Evolutionary conservation across 1,284 basidiomycete genomes (phyloP).

Genomic region (Trichosporon sp.): DNA sequence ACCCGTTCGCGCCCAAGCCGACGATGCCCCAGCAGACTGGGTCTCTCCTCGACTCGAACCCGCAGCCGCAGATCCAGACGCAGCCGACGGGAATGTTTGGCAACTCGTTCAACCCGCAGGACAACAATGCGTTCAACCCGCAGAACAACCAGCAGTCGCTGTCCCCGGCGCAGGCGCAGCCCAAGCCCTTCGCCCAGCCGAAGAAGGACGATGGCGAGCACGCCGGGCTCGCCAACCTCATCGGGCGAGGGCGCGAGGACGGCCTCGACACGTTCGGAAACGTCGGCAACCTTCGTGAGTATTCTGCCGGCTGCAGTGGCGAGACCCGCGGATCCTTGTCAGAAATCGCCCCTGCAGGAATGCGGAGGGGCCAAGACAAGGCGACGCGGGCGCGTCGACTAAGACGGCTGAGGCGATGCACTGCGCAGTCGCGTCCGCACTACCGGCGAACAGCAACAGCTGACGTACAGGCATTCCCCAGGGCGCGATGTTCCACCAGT

Average conservation of each 20-base stretch:
- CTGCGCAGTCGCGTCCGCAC: not conserved
- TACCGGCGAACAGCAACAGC: not conserved
- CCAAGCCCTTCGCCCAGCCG: conserved; percentile 37
- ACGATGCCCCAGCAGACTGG: conserved; percentile 47
- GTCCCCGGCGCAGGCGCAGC: conserved; percentile 19
- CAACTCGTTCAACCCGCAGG: conserved; percentile 16
- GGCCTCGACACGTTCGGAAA: conserved; percentile 94
- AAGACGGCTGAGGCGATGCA: not conserved
- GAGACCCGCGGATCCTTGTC: too few species aligned
- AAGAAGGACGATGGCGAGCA: conserved; percentile 63
- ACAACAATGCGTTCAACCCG: conserved; percentile 11
- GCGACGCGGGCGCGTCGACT: not conserved
- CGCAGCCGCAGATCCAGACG: not conserved
- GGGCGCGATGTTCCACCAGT: conserved; percentile 53
- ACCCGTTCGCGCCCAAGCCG: conserved; percentile 68
- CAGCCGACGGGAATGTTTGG: conserved; percentile 1
- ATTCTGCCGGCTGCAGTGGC: conserved; percentile 17
- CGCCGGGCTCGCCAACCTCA: conserved; percentile 67
- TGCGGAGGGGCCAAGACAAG: not conserved
- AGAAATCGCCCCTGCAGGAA: not conserved
- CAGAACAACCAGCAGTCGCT: conserved; percentile 15
- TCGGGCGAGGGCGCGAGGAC: conserved; percentile 73
- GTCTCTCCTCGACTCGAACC: conserved; percentile 26
- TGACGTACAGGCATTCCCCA: conserved; percentile 59
- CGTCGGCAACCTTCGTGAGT: conserved; percentile 65